Base-by-base conservation (phyloP, 2,329 filamentous ascomycete species). In the Chalaropsis ovoidea region DNA sequence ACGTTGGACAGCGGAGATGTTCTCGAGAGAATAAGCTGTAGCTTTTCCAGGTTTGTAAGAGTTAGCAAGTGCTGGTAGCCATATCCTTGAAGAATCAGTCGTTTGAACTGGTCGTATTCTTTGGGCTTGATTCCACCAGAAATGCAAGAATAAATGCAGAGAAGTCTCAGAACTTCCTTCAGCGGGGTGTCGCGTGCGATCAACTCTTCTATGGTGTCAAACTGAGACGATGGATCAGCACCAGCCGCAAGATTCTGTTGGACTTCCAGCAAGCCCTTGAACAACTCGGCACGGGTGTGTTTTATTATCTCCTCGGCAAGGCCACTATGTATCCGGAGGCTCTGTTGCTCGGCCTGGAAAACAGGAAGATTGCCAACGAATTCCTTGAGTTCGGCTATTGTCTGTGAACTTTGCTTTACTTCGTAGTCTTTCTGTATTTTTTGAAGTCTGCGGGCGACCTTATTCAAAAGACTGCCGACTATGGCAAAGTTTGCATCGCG, bases 241-340 rank as follows among this genome's bases (percentile, higher is more conserved):
- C 93, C 93, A 0, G 92, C 92, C 27, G 91, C 92, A 56, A 97
- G 82, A 72, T 95, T 96, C 73, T 99, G 94, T 73, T 99, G 94
- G 3, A 97, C 89, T 76, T 97, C 94, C 1, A 99, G 80, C 47
- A 91, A 79, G 68, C 89, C 88, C 69, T 87, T 89, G 78, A 99
- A 99, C 66, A 89, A 83, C 71, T 97, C 93, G 19, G 90, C 88
- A 62, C 89, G 84, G 0, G 94, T 99, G 71, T 91, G 85, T 72
- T 95, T 94, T 80, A 95, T 92, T 64, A 99, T 94, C 70, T 96
- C 93, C 76, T 97, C 94, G 0, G 92, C 91, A 56, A 99, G 81
- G 7, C 88, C 89, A 1, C 92, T 96, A 72, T 99, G 94, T 39
- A 93, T 84, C 69, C 94, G 91, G n/a, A 96, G 78, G 71, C 89